These are phyloP conservation scores for Nicotiana noctiflora DNA, from an alignment of 257 asterid genomes.

Conservation along the genomic window DNA sequence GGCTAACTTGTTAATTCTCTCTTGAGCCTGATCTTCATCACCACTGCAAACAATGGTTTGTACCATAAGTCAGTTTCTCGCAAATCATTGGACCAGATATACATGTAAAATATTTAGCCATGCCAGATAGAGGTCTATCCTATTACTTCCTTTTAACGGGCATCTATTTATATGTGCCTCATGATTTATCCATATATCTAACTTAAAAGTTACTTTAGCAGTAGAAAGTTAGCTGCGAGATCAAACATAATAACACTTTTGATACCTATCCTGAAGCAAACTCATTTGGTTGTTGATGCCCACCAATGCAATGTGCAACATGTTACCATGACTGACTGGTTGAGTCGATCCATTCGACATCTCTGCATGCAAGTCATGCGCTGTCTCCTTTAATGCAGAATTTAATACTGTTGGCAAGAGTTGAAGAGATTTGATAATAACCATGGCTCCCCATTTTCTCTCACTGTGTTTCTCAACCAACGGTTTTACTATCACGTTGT, in stretches of 20 bases:
- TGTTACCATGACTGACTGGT: slow-evolving; percentile 49
- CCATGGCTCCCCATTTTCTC: slow-evolving; percentile 97
- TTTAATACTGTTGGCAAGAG: slow-evolving; percentile 74
- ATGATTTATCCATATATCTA: background rate
- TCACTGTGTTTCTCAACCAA: slow-evolving; percentile 44
- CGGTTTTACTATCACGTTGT: slow-evolving; percentile 27
- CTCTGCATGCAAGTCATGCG: slow-evolving; percentile 38
- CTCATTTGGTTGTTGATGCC: slow-evolving; percentile 98
- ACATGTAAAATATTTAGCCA: background rate
- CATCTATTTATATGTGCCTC: background rate
- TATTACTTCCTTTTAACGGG: background rate
- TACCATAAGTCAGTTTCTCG: background rate
- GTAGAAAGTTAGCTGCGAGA: background rate
- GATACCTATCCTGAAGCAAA: slow-evolving; percentile 90
- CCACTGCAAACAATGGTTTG: slow-evolving; percentile 47
- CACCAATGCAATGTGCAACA: slow-evolving; percentile 96
- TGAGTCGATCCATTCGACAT: slow-evolving; percentile 28
- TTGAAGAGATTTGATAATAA: slow-evolving; percentile 82
- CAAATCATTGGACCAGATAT: background rate
- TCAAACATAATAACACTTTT: background rate
- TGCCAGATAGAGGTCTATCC: background rate
- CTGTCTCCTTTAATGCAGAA: slow-evolving; percentile 83
- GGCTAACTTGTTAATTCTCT: slow-evolving; percentile 83
- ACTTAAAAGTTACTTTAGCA: background rate
- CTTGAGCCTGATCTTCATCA: slow-evolving; percentile 99